Base-by-base conservation (phyloP, 352 stramenopile genomes). In the Thalassiosira exigua region DNA sequence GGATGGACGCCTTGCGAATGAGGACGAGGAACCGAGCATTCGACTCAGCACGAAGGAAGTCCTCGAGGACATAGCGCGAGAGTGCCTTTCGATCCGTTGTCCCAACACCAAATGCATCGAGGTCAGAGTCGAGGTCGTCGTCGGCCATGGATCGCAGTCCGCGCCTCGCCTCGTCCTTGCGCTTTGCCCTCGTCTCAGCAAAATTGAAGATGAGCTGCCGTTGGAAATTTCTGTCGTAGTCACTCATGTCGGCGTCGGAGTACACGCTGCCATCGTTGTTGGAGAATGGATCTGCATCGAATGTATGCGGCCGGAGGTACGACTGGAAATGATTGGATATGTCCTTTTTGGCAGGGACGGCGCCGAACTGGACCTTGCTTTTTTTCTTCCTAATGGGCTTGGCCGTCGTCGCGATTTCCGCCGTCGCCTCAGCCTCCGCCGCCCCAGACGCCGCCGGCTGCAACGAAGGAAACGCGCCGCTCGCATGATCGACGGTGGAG, bases 171-270 rank as follows among this genome's bases (percentile, higher is more conserved):
- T 62, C 22, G 3, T 62, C 21, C 14, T 22, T n/a, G 12, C 39
- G 4, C 21, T 56, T 62, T 27, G 24, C 21, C 54, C 39, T 32
- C 54, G 22, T 62, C 39, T 29, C 22, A 12, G 54, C 3, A 62
- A 62, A 62, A 14, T 62, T 62, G 48, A 56, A 56, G 48, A 33
- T 5, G 14, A 56, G 9, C 32, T 56, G 48, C 48, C 32, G 29
- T 12, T 19, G 29, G 14, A 56, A 56, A 4, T 56, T 27, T 14
- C 22, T 27, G 32, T 56, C 48, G 32, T 33, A 56, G 29, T 9
- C 9, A 9, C 32, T 27, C 4, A 56, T 56, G 48, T 56, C 48
- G 9, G 9, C 48, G 14, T 1, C 1, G 5, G 48, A 56, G 48
- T 56, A 56, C 9, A 56, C 32, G 3, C 9, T 19, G 29, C 4